Percentiles rank a stretch among this genome's conserved stretches.
These are phyloP conservation scores for Fusarium sp. DNA, from an alignment of 2,329 filamentous ascomycete species.

Conservation along the genomic window DNA sequence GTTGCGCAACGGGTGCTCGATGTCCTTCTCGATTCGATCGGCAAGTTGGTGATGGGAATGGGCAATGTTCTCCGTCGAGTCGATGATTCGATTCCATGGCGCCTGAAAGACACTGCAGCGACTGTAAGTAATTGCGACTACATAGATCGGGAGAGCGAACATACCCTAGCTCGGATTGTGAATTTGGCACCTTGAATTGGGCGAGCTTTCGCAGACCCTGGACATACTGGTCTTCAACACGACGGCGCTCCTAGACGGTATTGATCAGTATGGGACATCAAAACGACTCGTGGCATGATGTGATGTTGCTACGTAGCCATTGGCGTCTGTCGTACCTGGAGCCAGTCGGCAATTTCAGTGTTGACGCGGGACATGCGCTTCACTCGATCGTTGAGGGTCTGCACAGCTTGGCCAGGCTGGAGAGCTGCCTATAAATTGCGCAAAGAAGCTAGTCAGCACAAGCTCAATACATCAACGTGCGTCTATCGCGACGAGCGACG, in stretches of 20 bases:
- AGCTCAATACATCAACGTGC: background rate
- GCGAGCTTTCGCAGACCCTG: conserved; percentile 83
- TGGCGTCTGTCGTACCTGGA: conserved; percentile 73
- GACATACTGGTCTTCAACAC: conserved; percentile 90
- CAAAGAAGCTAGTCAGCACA: conserved; percentile 33
- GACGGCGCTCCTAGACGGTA: conserved; percentile 81
- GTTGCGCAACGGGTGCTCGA: conserved; percentile 83
- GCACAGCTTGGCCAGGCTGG: conserved; percentile 83
- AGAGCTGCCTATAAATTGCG: conserved; percentile 72
- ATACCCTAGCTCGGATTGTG: conserved; percentile 87
- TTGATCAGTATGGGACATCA: conserved; percentile 23
- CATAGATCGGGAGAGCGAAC: conserved; percentile 44
- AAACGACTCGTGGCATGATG: background rate
- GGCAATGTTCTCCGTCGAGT: conserved; percentile 82
- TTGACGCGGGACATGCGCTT: conserved; percentile 89
- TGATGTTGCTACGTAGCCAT: conserved; percentile 9
- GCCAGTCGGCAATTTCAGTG: conserved; percentile 92
- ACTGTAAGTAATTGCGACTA: conserved; percentile 30
- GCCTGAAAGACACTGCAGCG: conserved; percentile 82
- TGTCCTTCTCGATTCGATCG: conserved; percentile 84
- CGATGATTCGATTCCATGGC: conserved; percentile 89
- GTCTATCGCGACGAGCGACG: background rate
- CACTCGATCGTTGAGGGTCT: conserved; percentile 85
- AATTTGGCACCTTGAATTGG: conserved; percentile 77
- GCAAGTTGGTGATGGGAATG: conserved; percentile 85